A percentile compares a stretch with the other conserved stretches of the same genome.
phyloP scores from a whole-genome alignment of 352 stramenopile species.

The Phytophthora vignae region DNA sequence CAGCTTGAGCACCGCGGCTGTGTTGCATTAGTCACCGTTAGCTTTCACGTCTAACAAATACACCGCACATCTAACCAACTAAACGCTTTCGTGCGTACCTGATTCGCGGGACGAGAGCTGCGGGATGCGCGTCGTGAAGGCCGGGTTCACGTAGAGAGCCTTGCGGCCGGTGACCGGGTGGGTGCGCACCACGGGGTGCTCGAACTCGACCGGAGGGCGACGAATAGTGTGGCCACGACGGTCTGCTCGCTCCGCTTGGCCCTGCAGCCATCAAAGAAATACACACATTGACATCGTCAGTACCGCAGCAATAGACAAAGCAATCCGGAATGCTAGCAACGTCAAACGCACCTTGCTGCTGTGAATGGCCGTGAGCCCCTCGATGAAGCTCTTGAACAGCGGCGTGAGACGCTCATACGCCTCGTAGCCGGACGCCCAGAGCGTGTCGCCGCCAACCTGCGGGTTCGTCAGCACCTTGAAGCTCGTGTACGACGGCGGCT shows the following conservation, averaged over 20 bases:
- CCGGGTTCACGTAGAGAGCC: constrained; percentile 2
- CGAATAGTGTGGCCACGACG: constrained; percentile 2
- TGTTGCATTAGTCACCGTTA: background rate
- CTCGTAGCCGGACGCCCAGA: constrained; percentile 7
- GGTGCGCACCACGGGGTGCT: constrained; percentile 1
- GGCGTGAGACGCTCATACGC: background rate
- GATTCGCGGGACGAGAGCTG: constrained; percentile 2
- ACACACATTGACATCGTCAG: background rate
- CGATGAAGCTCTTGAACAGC: background rate
- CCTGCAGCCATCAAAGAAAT: background rate
- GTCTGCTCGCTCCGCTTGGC: background rate
- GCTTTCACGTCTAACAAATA: background rate
- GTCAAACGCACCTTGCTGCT: background rate
- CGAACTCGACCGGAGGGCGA: constrained; percentile 1
- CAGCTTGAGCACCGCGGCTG: constrained; percentile 1
- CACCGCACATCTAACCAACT: background rate
- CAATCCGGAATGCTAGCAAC: background rate
- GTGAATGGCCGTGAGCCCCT: background rate
- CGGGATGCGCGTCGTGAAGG: background rate
- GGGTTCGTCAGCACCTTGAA: constrained; percentile 8
- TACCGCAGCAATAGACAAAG: too few species aligned
- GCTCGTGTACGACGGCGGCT: constrained; percentile 3
- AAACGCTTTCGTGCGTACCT: background rate
- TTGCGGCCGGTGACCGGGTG: constrained; percentile 3
- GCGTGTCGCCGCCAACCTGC: background rate